Conservation (phyloP, 2,329 filamentous ascomycete genomes). For the Dactylellina parvicollis region DNA sequence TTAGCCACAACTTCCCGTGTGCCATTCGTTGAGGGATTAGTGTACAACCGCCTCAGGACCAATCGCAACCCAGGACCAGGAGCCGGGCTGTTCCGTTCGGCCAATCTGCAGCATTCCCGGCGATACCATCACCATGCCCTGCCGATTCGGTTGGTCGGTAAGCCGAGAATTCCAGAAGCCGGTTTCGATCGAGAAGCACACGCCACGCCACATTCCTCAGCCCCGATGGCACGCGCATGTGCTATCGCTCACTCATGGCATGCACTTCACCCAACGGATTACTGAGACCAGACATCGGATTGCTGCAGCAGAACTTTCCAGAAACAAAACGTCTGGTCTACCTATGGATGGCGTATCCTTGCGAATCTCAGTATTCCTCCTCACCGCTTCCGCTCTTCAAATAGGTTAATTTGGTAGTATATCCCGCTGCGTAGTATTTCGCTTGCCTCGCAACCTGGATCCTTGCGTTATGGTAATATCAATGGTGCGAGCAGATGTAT, state of each 20-base stretch:
- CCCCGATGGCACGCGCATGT: not conserved
- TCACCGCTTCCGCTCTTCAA: too few relatives aligned
- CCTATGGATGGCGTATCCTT: too few relatives aligned
- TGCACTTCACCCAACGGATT: not conserved
- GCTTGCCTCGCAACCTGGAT: too few relatives aligned
- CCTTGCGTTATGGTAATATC: too few relatives aligned
- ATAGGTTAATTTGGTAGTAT: too few relatives aligned
- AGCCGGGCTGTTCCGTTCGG: slow-evolving; percentile 12
- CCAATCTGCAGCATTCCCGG: slow-evolving; percentile 24
- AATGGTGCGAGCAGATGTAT: too few relatives aligned
- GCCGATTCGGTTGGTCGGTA: slow-evolving; percentile 36
- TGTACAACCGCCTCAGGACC: slow-evolving; percentile 3
- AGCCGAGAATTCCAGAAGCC: slow-evolving; percentile 34
- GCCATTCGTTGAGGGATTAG: slow-evolving; percentile 6
- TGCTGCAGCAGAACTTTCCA: not conserved
- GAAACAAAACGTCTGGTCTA: not conserved
- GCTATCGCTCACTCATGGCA: not conserved
- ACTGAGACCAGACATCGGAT: not conserved
- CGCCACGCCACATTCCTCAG: slow-evolving; percentile 22
- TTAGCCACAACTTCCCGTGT: slow-evolving; percentile 11
- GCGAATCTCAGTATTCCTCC: too few relatives aligned
- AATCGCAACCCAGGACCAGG: slow-evolving; percentile 16
- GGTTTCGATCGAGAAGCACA: slow-evolving; percentile 3
- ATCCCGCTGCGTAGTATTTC: too few relatives aligned
- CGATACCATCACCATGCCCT: not conserved